Base-by-base conservation (phyloP, 2,329 filamentous ascomycete genomes). In the Ophiostoma tasmaniense region DNA sequence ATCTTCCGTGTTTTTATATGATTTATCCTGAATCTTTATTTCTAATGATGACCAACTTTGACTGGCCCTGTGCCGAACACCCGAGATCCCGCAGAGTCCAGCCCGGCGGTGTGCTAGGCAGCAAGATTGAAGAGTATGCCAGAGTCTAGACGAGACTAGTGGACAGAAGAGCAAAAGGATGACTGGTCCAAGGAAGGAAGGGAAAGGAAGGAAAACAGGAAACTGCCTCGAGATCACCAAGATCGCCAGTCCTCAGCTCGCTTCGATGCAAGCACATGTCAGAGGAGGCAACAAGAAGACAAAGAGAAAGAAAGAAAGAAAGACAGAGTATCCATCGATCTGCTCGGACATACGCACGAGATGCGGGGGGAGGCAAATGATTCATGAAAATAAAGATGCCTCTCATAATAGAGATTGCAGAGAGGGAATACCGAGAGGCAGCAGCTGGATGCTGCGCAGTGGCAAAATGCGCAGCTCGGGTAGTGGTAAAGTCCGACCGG, bases 401-500 rank as follows among this genome's bases (percentile, higher is more conserved):
- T 55, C 45, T n/a, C 2, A 14, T 17, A 22, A n/a, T 55, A n/a
- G n/a, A 55, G 50, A 55, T 5, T 33, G 5, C 33, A 33, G 33
- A 33, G 33, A 33, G 33, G 33, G 3, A 33, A 33, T 33, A 55
- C 22, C 25, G n/a, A 14, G 42, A 33, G 42, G 13, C 42, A 52
- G 39, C 30, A 52, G 39, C 30, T 45, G n/a, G 28, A 65, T 59
- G 25, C 45, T 66, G 42, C 30, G 30, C 25, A 61, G 61, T 66
- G 67, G 62, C 67, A 25, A 68, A 61, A 61, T 65, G 50, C 68
- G 68, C 64, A 65, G 68, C 68, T 64, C 39, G 65, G 68, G 22
- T 64, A 62, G 55, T 64, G 50, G 55, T 67, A 64, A 69, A 69
- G 64, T 59, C 68, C 68, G 68, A 69, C 65, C 55, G 39, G 22